Conservation (phyloP, 2,329 filamentous ascomycete genomes). For the Davidsoniella eucalypti region DNA sequence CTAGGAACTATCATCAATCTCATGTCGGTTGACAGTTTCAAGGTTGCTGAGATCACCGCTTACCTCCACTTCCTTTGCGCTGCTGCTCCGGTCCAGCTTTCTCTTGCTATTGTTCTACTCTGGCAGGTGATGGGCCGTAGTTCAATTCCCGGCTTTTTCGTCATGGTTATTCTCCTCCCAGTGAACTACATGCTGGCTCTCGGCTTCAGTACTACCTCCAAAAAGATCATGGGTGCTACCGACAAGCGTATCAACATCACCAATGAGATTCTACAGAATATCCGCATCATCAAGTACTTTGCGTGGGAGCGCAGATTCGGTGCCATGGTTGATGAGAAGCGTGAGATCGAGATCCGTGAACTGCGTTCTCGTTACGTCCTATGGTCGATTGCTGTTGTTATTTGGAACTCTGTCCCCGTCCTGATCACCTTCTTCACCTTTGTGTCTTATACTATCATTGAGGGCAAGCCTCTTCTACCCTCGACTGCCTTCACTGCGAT, state of each 20-base stretch:
- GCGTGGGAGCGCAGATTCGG: conserved; percentile 93
- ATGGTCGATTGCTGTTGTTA: conserved; percentile 80
- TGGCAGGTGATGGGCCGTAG: conserved; percentile 85
- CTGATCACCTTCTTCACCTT: conserved; percentile 96
- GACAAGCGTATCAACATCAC: conserved; percentile 93
- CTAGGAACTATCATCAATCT: conserved; percentile 98
- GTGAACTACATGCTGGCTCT: conserved; percentile 80
- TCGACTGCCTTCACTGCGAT: conserved; percentile 93
- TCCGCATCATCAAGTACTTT: conserved; percentile 98
- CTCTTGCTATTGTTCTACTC: conserved; percentile 63
- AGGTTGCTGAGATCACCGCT: conserved; percentile 84
- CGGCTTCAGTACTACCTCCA: conserved; percentile 73
- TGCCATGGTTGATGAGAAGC: conserved; percentile 75
- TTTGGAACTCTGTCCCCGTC: conserved; percentile 92
- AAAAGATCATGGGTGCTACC: conserved; percentile 79
- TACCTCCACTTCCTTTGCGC: conserved; percentile 96
- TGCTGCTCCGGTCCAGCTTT: conserved; percentile 72
- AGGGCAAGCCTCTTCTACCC: conserved; percentile 75
- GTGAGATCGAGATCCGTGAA: conserved; percentile 58
- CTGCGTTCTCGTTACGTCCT: conserved; percentile 72
- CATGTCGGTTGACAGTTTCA: conserved; percentile 99
- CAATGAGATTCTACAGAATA: conserved; percentile 93
- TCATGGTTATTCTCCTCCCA: conserved; percentile 79
- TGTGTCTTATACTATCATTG: conserved; percentile 76
- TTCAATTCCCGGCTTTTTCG: conserved; percentile 78